A percentile compares a stretch with the other conserved stretches of the same genome.
Conservation (phyloP, 2,329 filamentous ascomycete species). For the Phialocephala subalpina region DNA sequence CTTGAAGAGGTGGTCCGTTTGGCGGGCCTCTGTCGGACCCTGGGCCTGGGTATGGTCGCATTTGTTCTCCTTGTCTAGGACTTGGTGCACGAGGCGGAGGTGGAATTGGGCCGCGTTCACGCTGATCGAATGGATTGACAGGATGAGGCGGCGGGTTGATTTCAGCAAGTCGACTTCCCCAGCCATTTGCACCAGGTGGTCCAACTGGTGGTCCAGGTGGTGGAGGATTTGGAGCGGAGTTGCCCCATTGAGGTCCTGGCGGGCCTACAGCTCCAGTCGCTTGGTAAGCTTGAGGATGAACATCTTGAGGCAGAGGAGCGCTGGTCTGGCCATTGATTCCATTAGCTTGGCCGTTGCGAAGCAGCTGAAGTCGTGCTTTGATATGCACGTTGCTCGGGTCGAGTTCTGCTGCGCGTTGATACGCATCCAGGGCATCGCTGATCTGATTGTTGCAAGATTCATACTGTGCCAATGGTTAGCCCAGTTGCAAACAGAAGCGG, state of each 20-base stretch:
- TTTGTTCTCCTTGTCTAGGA: constrained; percentile 76
- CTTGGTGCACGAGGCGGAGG: constrained; percentile 71
- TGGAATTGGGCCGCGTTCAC: constrained; percentile 66
- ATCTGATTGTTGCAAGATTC: constrained; percentile 99
- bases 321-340: constrained; percentile 75
- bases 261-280: constrained; percentile 82
- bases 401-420: constrained; percentile 91
- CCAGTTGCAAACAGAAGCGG: constrained; percentile 33
- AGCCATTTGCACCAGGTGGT: constrained; percentile 54
- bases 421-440: constrained; percentile 93
- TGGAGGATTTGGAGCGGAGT: constrained; percentile 72
- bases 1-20: constrained; percentile 62
- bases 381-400: constrained; percentile 95
- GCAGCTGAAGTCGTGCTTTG: constrained; percentile 89
- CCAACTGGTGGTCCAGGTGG: constrained; percentile 52
- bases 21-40: constrained; percentile 67
- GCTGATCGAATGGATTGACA: constrained; percentile 79
- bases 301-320: constrained; percentile 92
- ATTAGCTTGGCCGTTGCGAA: constrained; percentile 81
- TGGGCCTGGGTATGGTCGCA: constrained; percentile 73
- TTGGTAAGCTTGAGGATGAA: constrained; percentile 95
- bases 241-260: constrained; percentile 89
- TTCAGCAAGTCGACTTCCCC: constrained; percentile 76
- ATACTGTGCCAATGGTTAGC: constrained; percentile 64
- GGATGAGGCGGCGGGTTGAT: constrained; percentile 80